These are phyloP conservation scores for Hypoxylon rickii DNA, from an alignment of 495 filamentous ascomycete species.

Conservation along the genomic window DNA sequence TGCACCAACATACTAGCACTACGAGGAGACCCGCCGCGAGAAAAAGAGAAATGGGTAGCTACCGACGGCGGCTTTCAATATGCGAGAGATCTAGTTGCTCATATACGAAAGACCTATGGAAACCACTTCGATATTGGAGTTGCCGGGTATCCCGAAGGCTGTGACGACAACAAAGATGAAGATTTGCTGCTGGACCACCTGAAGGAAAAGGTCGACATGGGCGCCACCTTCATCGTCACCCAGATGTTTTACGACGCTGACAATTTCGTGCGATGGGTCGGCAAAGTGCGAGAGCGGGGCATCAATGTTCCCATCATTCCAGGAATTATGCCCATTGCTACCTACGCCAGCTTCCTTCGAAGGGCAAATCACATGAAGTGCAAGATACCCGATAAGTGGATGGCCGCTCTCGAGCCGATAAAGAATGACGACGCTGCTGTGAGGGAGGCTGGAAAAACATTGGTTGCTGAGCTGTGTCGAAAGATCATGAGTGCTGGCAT, in stretches of 20 bases:
- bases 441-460: slow-evolving; percentile 81
- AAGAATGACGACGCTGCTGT: slow-evolving; percentile 97
- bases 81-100: slow-evolving; percentile 89
- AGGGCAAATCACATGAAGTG: slow-evolving; percentile 88
- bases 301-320: slow-evolving; percentile 92
- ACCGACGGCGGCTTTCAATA: slow-evolving; percentile 86
- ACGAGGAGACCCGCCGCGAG: slow-evolving; percentile 91
- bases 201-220: slow-evolving; percentile 97
- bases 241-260: slow-evolving; percentile 99
- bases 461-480: slow-evolving; percentile 92
- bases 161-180: slow-evolving; percentile 86
- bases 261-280: slow-evolving; percentile 88
- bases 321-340: slow-evolving; percentile 98
- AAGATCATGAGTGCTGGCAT: slow-evolving; percentile 81
- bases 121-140: slow-evolving; percentile 98
- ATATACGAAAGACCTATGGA: slow-evolving; percentile 87
- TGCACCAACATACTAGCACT: slow-evolving; percentile 98
- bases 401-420: slow-evolving; percentile 80
- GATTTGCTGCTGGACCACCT: slow-evolving; percentile 87
- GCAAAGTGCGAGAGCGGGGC: slow-evolving; percentile 79
- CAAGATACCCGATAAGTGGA: slow-evolving; percentile 80
- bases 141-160: slow-evolving; percentile 95
- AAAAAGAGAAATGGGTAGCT: slow-evolving; percentile 91
- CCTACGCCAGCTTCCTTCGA: slow-evolving; percentile 87
- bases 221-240: slow-evolving; percentile 90